Evolutionary conservation across 331 rosid genomes (phyloP).

Genomic region (Arachis monticola): DNA sequence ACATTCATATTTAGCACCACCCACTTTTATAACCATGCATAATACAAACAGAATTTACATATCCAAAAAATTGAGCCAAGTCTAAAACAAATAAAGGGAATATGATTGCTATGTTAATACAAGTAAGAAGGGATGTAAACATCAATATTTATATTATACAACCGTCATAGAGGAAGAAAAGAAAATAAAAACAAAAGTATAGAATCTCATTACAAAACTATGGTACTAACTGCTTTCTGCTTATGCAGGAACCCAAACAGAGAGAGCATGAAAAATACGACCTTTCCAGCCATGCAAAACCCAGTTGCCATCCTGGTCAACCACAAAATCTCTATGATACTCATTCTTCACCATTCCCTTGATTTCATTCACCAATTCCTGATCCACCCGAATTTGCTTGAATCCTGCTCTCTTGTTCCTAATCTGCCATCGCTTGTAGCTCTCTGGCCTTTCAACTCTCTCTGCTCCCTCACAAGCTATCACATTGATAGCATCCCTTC

Average conservation of each 20-base stretch:
- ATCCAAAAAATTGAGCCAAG: too few species aligned
- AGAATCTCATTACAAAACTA: neutral
- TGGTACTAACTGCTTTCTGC: neutral
- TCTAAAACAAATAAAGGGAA: neutral
- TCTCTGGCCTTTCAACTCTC: slow-evolving; percentile 90
- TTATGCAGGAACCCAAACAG: slow-evolving; percentile 72
- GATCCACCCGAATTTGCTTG: slow-evolving; percentile 56
- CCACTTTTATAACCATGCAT: too few species aligned
- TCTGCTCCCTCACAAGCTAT: slow-evolving; percentile 81
- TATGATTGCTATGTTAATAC: neutral
- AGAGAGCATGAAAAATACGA: slow-evolving; percentile 59
- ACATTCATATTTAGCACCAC: too few species aligned
- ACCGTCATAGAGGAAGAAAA: slow-evolving; percentile 6
- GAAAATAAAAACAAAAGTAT: neutral
- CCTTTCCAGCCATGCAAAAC: slow-evolving; percentile 90
- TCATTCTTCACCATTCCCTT: slow-evolving; percentile 55
- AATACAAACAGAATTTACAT: neutral
- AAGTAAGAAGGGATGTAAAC: slow-evolving; percentile 28
- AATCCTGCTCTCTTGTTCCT: slow-evolving; percentile 82
- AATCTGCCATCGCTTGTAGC: slow-evolving; percentile 84
- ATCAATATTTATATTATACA: neutral
- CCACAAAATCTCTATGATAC: slow-evolving; percentile 68
- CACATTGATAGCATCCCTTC: slow-evolving; percentile 72
- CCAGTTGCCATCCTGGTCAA: slow-evolving; percentile 75
- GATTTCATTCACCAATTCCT: slow-evolving; percentile 46